Conservation (phyloP, 768 basidiomycete species). For the Phaeotremella fagi region DNA sequence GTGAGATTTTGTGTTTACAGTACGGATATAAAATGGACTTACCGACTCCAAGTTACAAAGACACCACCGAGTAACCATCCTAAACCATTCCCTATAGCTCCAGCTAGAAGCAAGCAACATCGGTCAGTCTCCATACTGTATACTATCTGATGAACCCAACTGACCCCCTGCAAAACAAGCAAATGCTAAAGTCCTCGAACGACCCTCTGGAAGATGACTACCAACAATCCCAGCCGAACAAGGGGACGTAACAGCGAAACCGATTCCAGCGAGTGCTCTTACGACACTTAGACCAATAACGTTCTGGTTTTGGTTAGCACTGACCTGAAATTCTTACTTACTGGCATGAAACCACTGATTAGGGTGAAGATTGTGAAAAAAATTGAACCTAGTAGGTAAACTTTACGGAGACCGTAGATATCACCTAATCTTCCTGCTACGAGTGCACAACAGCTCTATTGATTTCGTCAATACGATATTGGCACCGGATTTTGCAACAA, state of each 20-base stretch:
- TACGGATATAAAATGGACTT: too few species aligned
- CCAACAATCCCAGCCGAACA: slow-evolving; percentile 4
- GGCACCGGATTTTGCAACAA: too few species aligned
- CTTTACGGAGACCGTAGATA: slow-evolving; percentile 5
- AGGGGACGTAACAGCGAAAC: slow-evolving; percentile 2
- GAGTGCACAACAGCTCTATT: slow-evolving; percentile 10
- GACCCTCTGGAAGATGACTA: slow-evolving; percentile 2
- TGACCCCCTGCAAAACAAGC: not conserved
- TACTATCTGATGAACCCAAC: not conserved
- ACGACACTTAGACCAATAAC: slow-evolving; percentile 1
- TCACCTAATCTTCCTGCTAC: slow-evolving; percentile 10
- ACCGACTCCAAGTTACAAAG: slow-evolving; percentile 2
- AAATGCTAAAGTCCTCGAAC: slow-evolving; percentile 4
- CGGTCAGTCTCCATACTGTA: not conserved
- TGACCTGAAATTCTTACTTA: not conserved
- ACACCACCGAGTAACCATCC: slow-evolving; percentile 7
- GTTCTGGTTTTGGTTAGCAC: not conserved
- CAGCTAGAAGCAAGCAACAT: not conserved
- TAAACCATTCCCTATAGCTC: slow-evolving; percentile 4
- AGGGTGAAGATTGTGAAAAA: slow-evolving; percentile 1
- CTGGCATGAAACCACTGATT: slow-evolving; percentile 1
- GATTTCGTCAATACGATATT: too few species aligned
- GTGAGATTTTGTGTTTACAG: too few species aligned
- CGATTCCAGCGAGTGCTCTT: slow-evolving; percentile 4
- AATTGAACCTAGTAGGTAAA: not conserved